These are phyloP conservation scores for Fusarium piperis DNA, from an alignment of 2,329 filamentous ascomycete genomes.

Conservation along the genomic window DNA sequence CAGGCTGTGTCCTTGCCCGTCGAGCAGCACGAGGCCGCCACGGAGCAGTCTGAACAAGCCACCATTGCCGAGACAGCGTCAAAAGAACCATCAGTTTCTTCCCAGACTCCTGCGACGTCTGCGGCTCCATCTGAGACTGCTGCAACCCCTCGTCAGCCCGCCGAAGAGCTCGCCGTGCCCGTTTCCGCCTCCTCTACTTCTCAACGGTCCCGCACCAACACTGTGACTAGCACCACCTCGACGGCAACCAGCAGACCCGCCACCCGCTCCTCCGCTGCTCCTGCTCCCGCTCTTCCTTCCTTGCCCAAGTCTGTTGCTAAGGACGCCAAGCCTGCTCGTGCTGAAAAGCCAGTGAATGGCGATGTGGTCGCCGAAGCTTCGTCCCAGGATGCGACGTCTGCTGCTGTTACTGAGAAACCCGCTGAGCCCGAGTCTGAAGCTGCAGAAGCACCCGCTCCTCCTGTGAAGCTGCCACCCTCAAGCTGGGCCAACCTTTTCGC, in stretches of 20 bases:
- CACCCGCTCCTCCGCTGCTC: constrained; percentile 49
- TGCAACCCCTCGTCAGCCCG: constrained; percentile 39
- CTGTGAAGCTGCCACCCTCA: constrained; percentile 46
- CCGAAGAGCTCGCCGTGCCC: constrained; percentile 46
- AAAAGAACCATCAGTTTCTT: constrained; percentile 21
- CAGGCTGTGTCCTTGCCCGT: constrained; percentile 55
- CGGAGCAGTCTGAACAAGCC: constrained; percentile 37
- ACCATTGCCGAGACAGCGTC: constrained; percentile 29
- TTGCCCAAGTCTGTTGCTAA: constrained; percentile 53
- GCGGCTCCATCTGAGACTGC: constrained; percentile 28
- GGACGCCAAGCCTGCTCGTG: constrained; percentile 40
- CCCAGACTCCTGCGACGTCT: constrained; percentile 27
- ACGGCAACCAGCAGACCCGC: constrained; percentile 42
- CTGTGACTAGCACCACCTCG: constrained; percentile 33
- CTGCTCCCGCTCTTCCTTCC: constrained; percentile 58
- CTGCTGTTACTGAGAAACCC: constrained; percentile 36
- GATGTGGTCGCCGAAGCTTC: constrained; percentile 25
- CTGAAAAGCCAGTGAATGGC: constrained; percentile 40
- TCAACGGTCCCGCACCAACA: constrained; percentile 39
- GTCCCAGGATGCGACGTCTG: constrained; percentile 9
- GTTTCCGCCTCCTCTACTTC: constrained; percentile 49
- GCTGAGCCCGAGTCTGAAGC: constrained; percentile 35
- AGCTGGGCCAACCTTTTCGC: constrained; percentile 56
- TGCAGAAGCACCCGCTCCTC: constrained; percentile 29
- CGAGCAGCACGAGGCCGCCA: constrained; percentile 49